These are phyloP conservation scores for Astrothelium macrocarpum DNA, from an alignment of 495 filamentous ascomycete genomes.

Conservation along the genomic window DNA sequence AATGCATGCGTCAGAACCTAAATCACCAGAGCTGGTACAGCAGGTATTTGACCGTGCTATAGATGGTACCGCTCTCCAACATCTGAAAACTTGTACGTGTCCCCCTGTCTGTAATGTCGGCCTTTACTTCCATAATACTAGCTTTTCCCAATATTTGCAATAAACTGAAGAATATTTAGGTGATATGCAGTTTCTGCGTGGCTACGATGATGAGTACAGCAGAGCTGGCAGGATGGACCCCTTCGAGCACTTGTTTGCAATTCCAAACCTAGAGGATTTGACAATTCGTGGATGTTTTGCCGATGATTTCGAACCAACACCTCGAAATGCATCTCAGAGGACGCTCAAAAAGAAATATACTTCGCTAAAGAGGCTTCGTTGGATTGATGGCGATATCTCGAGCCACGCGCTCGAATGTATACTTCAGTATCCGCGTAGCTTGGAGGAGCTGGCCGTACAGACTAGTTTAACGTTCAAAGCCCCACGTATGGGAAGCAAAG, in stretches of 20 bases:
- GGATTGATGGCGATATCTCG: background rate
- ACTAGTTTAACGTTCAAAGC: background rate
- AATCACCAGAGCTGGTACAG: background rate
- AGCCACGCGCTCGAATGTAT: background rate
- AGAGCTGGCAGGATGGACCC: background rate
- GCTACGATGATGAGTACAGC: background rate
- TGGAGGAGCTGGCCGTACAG: background rate
- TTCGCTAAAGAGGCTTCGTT: background rate
- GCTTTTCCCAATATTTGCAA: background rate
- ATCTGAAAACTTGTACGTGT: background rate
- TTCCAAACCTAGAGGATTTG: background rate
- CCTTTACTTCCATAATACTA: background rate
- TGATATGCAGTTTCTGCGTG: background rate
- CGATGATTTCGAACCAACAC: background rate
- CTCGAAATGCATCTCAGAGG: background rate
- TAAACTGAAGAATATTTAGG: background rate
- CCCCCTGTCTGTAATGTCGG: no score
- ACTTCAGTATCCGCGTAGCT: background rate
- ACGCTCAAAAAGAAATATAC: background rate
- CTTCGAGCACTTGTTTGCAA: background rate
- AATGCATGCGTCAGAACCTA: background rate
- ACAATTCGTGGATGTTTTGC: background rate
- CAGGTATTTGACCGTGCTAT: background rate
- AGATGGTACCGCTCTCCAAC: background rate
- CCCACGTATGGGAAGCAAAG: background rate